Evolutionary conservation across 495 filamentous ascomycete genomes (phyloP), one percentile per base, ranked within the genome.

Genomic region (Saxispiralis lemnorum): DNA sequence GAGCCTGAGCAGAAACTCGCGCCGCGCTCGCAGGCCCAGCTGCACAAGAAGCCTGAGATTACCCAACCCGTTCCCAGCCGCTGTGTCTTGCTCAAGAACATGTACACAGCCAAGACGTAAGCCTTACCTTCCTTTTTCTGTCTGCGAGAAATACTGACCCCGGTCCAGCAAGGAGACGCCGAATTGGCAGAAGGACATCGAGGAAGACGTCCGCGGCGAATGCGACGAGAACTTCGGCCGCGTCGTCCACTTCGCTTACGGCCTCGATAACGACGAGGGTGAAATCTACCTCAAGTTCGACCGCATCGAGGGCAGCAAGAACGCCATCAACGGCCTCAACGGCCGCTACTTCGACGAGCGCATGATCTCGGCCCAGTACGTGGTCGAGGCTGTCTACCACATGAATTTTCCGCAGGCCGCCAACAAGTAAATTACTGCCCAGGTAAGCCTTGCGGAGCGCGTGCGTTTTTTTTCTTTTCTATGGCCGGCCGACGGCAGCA

Each of bases 281-380:
- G 92, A 96, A 56, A 88, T 99, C 56, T 99, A 94, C 63, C 74
- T 96, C 57, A 96, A 96, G 63, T 99, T 96, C 59, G 83, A 94
- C 65, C 79, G 83, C 48, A 83, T 95, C 44, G 73, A 83, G 53
- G 89, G 87, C 43, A 92, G 88, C 55, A 82, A 94, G 59, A 96
- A 95, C 52, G 89, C 92, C 45, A 86, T 94, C 68, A 89, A 93
- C 59, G 92, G 92, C 48, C 70, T 99, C 42, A 99, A 96, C 60
- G 92, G 92, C 36, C 78, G 92, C 51, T 93, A 84, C 66, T 99
- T 96, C 58, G 87, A 81, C 45, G 85, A 83, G 44, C 71, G 71
- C 45, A 81, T 82, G 64, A 93, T 96, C 62, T 83, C 75, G 56
- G 92, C 88, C 52, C 80, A 85, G 52, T 89, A 85, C 57, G 85